Base-by-base conservation (phyloP, 768 basidiomycete species). In the Suillus variegatus region DNA sequence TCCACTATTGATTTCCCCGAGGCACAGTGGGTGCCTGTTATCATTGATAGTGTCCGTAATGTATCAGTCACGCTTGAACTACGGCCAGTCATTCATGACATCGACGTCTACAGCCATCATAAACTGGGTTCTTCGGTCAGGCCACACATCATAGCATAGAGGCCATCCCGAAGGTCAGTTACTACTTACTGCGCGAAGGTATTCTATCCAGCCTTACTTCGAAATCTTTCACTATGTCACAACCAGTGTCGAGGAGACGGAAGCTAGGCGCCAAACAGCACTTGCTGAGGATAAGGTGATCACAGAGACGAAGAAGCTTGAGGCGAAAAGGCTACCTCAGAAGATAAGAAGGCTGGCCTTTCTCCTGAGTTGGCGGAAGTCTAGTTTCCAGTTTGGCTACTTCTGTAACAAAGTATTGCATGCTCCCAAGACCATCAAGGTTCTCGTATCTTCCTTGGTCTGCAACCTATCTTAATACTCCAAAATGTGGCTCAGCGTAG, bases 161-260 rank as follows among this genome's bases (percentile, higher is more conserved):
- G 73, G 81, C 75, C 49, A 90, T 90, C 69, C 81, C 86, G 8
- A 89, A 93, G 72, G 86, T 93, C 47, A 94, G 43, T 90, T 93
- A 71, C 83, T 89, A 28, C 25, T 16, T 66, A 94, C 94, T 20
- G 91, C 92, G 93, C 93, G 5, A 95, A 91, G 89, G 95, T 94
- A 20, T n/a, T 81, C 70, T 18, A 13, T 35, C 35, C 22, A 38
- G 56, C 58, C 22, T 47, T 64, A 16, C 62, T 65, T 69, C 52
- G 25, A 65, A 68, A 44, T 68, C 13, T 41, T 13, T 36, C 7
- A 65, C 56, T 49, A 47, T 35, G 38, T 71, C 97, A 85, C 84
- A 1, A 79, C 84, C 13, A 82, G 90, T 32, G 77, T 91, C 65
- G 93, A 88, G 69, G 91, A 94, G 65, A 92, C 92, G 87, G 95